Conservation (phyloP, 2,329 filamentous ascomycete species). For the Cercospora janseana region DNA sequence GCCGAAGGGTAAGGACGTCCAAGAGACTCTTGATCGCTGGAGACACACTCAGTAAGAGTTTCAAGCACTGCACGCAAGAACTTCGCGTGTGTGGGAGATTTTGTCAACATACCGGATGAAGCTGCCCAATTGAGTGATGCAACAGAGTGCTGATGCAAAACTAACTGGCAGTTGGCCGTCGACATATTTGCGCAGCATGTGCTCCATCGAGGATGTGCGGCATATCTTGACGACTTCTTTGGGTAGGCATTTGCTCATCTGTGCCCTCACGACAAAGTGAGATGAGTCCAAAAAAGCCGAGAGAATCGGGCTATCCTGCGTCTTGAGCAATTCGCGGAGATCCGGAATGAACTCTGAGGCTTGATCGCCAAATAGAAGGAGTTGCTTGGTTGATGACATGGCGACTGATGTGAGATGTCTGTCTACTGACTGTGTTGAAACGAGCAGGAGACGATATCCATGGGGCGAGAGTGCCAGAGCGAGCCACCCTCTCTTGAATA, state of each 20-base stretch:
- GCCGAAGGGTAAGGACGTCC: no score
- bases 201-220: not conserved
- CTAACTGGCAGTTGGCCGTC: not conserved
- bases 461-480: no score
- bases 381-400: no score
- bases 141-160: not conserved
- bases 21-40: no score
- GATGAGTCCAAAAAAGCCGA: not conserved
- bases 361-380: conserved; percentile 28
- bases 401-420: no score
- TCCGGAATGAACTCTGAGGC: conserved; percentile 18
- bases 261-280: not conserved
- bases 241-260: not conserved
- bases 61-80: no score
- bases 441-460: no score
- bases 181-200: not conserved
- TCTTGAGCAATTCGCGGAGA: not conserved
- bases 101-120: conserved; percentile 3
- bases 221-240: not conserved
- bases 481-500: no score
- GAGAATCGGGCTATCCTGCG: not conserved
- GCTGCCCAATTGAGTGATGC: not conserved
- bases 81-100: no score
- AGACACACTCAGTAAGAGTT: no score
- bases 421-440: no score